phyloP scores from a whole-genome alignment of 1,284 basidiomycete species.

The Moesziomyces sp. region DNA sequence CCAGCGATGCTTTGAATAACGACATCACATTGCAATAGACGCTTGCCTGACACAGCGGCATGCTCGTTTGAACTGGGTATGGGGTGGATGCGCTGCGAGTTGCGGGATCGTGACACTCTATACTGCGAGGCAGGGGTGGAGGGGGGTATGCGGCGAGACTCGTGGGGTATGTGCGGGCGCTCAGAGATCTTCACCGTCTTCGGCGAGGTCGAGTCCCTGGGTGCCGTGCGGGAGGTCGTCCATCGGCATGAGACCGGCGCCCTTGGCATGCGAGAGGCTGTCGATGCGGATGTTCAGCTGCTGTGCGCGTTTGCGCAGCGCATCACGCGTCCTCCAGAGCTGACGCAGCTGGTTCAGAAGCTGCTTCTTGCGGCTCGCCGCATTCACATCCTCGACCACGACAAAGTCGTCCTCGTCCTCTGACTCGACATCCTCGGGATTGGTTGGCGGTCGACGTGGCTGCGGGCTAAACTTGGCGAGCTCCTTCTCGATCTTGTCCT shows the following conservation, averaged over 20 bases:
- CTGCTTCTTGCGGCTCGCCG: constrained; percentile 26
- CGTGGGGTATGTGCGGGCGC: not conserved
- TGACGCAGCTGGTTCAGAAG: constrained; percentile 41
- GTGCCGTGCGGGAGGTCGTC: constrained; percentile 17
- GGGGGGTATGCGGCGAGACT: not conserved
- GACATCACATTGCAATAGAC: not conserved
- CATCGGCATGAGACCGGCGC: constrained; percentile 27
- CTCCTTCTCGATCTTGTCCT: constrained; percentile 43
- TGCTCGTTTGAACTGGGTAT: not conserved
- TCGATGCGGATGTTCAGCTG: constrained; percentile 46
- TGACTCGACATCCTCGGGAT: constrained; percentile 16
- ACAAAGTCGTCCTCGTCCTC: constrained; percentile 45
- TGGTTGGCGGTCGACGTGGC: constrained; percentile 3
- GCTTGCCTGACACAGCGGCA: not conserved
- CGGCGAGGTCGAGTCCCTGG: constrained; percentile 1
- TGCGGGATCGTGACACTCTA: not conserved
- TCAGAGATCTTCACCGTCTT: constrained; percentile 29
- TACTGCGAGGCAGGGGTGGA: not conserved
- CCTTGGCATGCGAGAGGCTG: constrained; percentile 30
- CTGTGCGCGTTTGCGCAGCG: constrained; percentile 24
- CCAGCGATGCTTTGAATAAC: constrained; percentile 2
- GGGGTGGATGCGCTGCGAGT: not conserved
- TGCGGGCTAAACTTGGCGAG: constrained; percentile 23
- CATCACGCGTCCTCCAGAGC: constrained; percentile 36
- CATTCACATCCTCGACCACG: constrained; percentile 40